Evolutionary conservation across 192 early-diverging fungal genomes (phyloP).

Genomic region (Chytriomyces sp.): DNA sequence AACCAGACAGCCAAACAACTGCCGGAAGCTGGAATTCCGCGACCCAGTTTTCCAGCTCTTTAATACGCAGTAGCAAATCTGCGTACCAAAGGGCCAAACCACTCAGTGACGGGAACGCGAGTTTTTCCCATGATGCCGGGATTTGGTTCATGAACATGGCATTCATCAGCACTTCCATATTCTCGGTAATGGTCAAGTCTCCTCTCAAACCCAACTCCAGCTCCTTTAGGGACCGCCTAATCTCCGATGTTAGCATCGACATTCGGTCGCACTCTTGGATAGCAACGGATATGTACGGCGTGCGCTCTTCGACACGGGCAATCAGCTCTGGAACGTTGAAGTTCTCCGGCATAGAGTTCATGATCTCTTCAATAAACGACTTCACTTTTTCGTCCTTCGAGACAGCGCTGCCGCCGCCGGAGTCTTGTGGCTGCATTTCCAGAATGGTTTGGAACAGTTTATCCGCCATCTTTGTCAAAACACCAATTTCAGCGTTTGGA

Average conservation of each 20-base stretch:
- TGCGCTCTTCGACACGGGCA: conserved; percentile 67
- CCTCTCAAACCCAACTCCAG: conserved; percentile 69
- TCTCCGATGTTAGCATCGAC: conserved; percentile 65
- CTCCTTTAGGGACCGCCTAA: conserved; percentile 64
- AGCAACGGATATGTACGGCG: conserved; percentile 70
- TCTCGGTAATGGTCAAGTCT: conserved; percentile 68
- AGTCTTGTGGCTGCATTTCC: conserved; percentile 69
- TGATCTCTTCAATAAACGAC: conserved; percentile 62
- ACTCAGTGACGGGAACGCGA: conserved; percentile 67
- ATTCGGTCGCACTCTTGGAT: conserved; percentile 71
- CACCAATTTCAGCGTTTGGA: conserved; percentile 72
- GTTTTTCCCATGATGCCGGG: conserved; percentile 65
- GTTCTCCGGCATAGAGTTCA: conserved; percentile 58
- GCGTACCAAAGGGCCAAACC: conserved; percentile 63
- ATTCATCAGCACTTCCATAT: conserved; percentile 71
- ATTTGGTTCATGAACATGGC: conserved; percentile 64
- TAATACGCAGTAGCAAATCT: conserved; percentile 67
- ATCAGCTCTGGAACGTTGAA: conserved; percentile 70
- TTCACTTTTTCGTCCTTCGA: conserved; percentile 72
- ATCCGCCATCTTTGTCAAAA: conserved; percentile 67
- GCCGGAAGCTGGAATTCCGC: conserved; percentile 68
- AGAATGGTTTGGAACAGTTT: conserved; percentile 70
- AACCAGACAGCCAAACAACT: conserved; percentile 65
- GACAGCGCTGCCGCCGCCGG: conserved; percentile 58
- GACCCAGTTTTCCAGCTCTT: conserved; percentile 68